phyloP scores from a whole-genome alignment of 139 green algal species.

The Chlorella ohadii region DNA sequence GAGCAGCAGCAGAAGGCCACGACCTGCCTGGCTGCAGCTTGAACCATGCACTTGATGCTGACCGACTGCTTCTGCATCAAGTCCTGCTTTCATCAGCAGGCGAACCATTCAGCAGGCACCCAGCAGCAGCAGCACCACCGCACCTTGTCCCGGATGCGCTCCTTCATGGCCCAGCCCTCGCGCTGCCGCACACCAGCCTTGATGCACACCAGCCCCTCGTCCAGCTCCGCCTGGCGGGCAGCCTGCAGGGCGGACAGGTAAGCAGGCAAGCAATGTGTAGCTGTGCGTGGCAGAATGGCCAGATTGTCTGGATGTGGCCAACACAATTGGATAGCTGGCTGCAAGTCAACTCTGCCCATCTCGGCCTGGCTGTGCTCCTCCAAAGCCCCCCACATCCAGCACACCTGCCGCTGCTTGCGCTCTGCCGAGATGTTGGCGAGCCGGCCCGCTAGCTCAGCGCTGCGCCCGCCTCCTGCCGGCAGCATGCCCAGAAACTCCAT shows the following conservation, averaged over 20 bases:
- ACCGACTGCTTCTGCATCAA: too few species aligned
- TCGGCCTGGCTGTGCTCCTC: too few species aligned
- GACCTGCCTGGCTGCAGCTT: too few species aligned
- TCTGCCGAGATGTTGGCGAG: neutral
- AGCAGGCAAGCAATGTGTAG: too few species aligned
- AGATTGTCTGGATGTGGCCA: too few species aligned
- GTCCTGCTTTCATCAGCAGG: too few species aligned
- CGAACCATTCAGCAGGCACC: neutral
- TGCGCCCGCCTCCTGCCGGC: conserved; percentile 34
- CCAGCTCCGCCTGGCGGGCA: conserved; percentile 73
- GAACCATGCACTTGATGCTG: too few species aligned
- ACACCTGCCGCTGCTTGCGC: conserved; percentile 45
- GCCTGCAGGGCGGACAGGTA: conserved; percentile 26
- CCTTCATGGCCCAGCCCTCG: conserved; percentile 89
- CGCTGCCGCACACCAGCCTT: conserved; percentile 79
- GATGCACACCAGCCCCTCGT: conserved; percentile 71
- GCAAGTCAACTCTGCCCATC: too few species aligned
- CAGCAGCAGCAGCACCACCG: neutral
- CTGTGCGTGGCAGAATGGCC: too few species aligned
- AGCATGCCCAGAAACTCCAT: conserved; percentile 90
- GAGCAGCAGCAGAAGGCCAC: too few species aligned
- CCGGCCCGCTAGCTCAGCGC: neutral
- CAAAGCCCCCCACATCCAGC: too few species aligned
- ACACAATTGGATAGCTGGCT: too few species aligned
- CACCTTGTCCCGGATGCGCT: conserved; percentile 89